Base-by-base conservation (phyloP, 2,329 filamentous ascomycete species). In the Zasmidium angulare region DNA sequence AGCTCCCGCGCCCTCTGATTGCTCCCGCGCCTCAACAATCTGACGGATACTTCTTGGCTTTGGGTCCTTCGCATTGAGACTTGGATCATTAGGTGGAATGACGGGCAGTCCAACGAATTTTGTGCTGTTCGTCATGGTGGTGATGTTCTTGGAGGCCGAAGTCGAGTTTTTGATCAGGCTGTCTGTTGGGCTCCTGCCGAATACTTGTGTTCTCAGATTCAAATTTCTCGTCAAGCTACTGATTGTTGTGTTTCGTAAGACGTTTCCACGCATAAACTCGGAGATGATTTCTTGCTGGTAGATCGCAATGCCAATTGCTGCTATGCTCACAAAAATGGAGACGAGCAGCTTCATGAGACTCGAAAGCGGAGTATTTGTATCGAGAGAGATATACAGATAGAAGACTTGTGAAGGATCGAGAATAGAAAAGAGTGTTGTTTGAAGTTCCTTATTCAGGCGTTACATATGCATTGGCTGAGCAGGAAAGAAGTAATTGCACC, bases 1-100 rank as follows among this genome's bases (percentile, higher is more conserved):
- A 3, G 93, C 93, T 58, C 95, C 93, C 0, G 88, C 91, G 47
- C 93, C 93, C 76, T 98, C 93, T 24, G 90, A 81, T 76, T 96
- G 90, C 76, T 96, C 91, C 60, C 89, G 77, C 61, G 93, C 93
- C 48, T 91, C 83, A 76, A 97, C 93, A 66, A 89, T 86, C 77
- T 93, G 90, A 66, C 86, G 86, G 73, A 98, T 93, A 52, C 87
- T 84, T 71, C 95, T 86, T 24, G 89, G 82, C 62, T 86, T 76
- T 19, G 89, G 84, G 84, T 89, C 89, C 58, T 85, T 79, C 9
- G 80, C 77, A 56, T 76, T 76, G 50, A 77, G 71, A 12, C 73
- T 75, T 11, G 75, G 75, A 65, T 77, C 74, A 23, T 70, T 62
- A 20, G 77, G 75, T n/a, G 77, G 72, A 31, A 81, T 79, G 67